Evolutionary conservation across 78 protist genomes (phyloP).

Genomic region (Isochrysis galbana): DNA sequence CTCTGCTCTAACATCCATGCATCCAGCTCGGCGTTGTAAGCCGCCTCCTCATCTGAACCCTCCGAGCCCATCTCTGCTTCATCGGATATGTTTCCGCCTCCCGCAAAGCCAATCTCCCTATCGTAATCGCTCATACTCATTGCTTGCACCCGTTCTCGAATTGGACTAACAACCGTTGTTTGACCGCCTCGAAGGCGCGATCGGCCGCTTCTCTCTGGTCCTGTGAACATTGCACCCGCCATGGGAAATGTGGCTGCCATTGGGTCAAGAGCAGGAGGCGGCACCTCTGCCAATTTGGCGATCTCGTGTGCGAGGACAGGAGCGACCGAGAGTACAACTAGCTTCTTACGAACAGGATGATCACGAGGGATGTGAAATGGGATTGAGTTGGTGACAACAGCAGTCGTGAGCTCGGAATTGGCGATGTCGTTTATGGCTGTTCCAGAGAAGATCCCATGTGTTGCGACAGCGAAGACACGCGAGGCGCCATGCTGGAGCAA

Average conservation of each 20-base stretch:
- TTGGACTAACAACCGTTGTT: background rate
- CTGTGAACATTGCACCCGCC: no score
- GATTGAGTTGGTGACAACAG: background rate
- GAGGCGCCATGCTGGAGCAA: background rate
- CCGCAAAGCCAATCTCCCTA: background rate
- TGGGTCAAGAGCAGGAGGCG: background rate
- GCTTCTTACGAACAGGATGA: background rate
- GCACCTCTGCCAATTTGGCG: background rate
- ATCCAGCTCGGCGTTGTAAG: background rate
- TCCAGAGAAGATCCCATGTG: background rate
- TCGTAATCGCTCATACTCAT: background rate
- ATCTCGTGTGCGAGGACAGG: conserved; percentile 10
- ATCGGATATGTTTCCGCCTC: background rate
- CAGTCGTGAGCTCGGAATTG: background rate
- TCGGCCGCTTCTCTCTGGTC: no score
- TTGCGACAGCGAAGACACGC: background rate
- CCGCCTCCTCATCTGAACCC: background rate
- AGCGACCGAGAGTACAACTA: background rate
- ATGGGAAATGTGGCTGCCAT: background rate
- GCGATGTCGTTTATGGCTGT: background rate
- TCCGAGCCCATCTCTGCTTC: background rate
- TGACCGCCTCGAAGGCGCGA: no score
- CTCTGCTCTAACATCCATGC: background rate
- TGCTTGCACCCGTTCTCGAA: background rate
- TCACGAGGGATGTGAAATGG: background rate